These are phyloP conservation scores for Myrica gale DNA, from an alignment of 306 rosid genomes.

Conservation along the genomic window DNA sequence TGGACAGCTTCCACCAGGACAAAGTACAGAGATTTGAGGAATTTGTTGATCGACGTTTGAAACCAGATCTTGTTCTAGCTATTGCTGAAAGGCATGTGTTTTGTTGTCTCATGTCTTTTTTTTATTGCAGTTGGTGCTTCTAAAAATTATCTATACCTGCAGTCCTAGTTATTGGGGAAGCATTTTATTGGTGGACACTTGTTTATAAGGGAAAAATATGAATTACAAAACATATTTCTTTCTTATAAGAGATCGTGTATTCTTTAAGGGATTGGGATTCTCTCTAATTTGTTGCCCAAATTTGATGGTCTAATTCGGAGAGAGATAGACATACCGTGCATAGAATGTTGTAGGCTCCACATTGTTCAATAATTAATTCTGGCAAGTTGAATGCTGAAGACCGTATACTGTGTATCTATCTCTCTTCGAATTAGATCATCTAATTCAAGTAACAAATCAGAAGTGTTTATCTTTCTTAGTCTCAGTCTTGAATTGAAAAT, in stretches of 20 bases:
- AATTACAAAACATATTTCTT: background rate
- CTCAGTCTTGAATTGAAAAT: background rate
- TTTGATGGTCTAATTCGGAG: too few species aligned
- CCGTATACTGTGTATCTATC: too few species aligned
- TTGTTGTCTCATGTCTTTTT: background rate
- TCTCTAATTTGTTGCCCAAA: too few species aligned
- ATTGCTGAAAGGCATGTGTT: conserved; percentile 60
- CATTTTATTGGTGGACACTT: background rate
- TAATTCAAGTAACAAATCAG: too few species aligned
- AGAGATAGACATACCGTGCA: background rate
- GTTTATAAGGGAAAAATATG: background rate
- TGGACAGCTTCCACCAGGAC: conserved; percentile 49
- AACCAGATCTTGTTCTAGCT: conserved; percentile 81
- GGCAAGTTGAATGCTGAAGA: too few species aligned
- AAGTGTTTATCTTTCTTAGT: background rate
- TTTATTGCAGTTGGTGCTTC: background rate
- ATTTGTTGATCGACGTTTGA: conserved; percentile 74
- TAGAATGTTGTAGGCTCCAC: background rate
- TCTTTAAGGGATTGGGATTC: background rate
- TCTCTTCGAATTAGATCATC: too few species aligned
- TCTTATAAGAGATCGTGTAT: background rate
- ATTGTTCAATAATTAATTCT: too few species aligned
- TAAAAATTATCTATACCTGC: background rate
- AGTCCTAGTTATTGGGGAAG: background rate
- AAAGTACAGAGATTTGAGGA: conserved; percentile 73